These are phyloP conservation scores for Mycena vitilis DNA, from an alignment of 768 basidiomycete genomes.

Conservation along the genomic window DNA sequence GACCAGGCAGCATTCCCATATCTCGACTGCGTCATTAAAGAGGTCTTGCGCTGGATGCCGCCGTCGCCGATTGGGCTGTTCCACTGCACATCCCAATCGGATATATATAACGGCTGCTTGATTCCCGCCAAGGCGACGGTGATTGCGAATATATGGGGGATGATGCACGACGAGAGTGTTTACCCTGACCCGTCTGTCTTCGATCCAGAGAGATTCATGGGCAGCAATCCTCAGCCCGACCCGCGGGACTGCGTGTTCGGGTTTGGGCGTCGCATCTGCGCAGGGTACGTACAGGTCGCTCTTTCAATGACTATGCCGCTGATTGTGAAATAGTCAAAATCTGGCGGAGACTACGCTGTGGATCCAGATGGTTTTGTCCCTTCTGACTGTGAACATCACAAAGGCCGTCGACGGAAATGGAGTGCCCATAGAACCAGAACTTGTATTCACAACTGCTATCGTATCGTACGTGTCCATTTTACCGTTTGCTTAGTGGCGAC, in stretches of 20 bases:
- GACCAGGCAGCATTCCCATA: conserved; percentile 36
- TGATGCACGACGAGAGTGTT: conserved; percentile 38
- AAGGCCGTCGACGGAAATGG: conserved; percentile 47
- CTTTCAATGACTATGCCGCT: not conserved
- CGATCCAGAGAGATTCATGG: conserved; percentile 39
- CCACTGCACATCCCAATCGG: conserved; percentile 27
- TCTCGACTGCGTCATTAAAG: conserved; percentile 25
- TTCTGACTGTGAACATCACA: conserved; percentile 57
- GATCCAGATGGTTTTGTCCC: conserved; percentile 50
- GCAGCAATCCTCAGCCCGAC: conserved; percentile 15
- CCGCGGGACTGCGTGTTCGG: conserved; percentile 35
- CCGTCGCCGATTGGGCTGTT: conserved; percentile 23
- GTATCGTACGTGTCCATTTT: conserved; percentile 27
- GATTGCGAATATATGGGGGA: conserved; percentile 36
- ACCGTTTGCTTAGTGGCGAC: not conserved
- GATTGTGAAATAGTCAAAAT: conserved; percentile 18
- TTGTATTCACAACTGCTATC: conserved; percentile 42
- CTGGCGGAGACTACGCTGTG: conserved; percentile 38
- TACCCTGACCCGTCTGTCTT: conserved; percentile 40
- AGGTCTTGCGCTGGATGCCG: conserved; percentile 32
- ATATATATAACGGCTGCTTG: conserved; percentile 28
- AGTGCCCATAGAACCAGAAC: conserved; percentile 51
- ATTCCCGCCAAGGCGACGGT: conserved; percentile 31
- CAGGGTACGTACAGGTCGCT: not conserved
- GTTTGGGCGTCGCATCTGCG: conserved; percentile 34